phyloP scores from a whole-genome alignment of 176 grass and related monocot species.

The Raddia guianensis region DNA sequence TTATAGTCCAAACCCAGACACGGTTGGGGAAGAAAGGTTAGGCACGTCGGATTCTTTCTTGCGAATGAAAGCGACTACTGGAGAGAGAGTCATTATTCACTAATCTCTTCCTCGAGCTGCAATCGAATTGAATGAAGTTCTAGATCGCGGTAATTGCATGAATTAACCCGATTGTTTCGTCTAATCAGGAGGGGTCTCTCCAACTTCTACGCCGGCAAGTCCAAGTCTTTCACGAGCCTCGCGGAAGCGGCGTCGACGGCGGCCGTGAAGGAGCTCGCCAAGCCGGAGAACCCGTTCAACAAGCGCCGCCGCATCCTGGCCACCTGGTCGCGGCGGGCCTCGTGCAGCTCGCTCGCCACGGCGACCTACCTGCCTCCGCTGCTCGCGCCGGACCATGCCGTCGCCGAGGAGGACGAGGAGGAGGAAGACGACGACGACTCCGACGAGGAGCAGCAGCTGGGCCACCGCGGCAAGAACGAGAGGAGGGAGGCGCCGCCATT shows the following conservation, averaged over 20 bases:
- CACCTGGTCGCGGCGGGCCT: conserved; percentile 62
- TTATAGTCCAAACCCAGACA: background rate
- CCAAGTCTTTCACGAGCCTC: conserved; percentile 77
- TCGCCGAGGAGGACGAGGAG: conserved; percentile 62
- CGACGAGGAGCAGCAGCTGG: background rate
- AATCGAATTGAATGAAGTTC: background rate
- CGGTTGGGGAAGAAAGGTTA: background rate
- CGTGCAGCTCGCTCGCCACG: conserved; percentile 65
- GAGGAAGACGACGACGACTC: conserved; percentile 45
- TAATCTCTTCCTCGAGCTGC: background rate
- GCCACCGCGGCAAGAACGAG: conserved; percentile 48
- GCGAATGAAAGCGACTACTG: background rate
- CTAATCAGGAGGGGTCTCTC: conserved; percentile 65
- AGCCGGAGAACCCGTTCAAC: conserved; percentile 91
- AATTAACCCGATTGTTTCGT: background rate
- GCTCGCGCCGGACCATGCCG: conserved; percentile 44
- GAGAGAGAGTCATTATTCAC: background rate
- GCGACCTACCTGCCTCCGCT: conserved; percentile 54
- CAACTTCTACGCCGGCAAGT: conserved; percentile 84
- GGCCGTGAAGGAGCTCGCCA: conserved; percentile 59
- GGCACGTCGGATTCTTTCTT: background rate
- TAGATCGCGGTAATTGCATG: too few relatives aligned
- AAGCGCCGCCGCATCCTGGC: conserved; percentile 73
- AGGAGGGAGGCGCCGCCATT: conserved; percentile 47
- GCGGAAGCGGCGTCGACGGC: conserved; percentile 49